These are phyloP conservation scores for Elaeagnus macrophylla DNA, from an alignment of 306 rosid species.

Conservation along the genomic window DNA sequence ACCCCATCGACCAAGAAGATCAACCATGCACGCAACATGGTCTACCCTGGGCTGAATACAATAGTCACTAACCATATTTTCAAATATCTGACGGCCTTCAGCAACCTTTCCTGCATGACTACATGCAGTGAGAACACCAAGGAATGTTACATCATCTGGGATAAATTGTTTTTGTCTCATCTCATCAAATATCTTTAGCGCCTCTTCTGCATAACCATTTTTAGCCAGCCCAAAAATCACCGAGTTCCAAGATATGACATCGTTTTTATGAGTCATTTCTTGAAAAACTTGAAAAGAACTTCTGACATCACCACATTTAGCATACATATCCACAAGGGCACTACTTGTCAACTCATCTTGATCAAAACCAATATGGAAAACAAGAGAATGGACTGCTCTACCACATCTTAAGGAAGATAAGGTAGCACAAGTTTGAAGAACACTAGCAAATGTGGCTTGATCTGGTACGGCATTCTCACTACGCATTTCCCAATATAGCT, in stretches of 20 bases:
- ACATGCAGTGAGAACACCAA: conserved; percentile 79
- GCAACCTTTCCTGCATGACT: conserved; percentile 70
- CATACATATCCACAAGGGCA: conserved; percentile 79
- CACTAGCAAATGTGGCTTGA: conserved; percentile 78
- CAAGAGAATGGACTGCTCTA: conserved; percentile 49
- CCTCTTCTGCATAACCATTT: conserved; percentile 59
- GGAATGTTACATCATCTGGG: conserved; percentile 76
- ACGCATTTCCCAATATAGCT: conserved; percentile 48
- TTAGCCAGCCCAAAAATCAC: conserved; percentile 81
- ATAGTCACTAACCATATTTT: conserved; percentile 37
- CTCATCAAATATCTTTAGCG: conserved; percentile 45
- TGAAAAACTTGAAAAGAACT: conserved; percentile 50
- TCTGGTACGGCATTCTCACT: conserved; percentile 47
- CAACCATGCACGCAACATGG: conserved; percentile 69
- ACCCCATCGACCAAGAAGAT: conserved; percentile 77
- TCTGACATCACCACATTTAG: conserved; percentile 66
- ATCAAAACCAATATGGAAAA: conserved; percentile 60
- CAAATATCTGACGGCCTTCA: conserved; percentile 53
- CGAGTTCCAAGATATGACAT: conserved; percentile 76
- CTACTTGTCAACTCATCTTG: conserved; percentile 60
- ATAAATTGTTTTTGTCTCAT: conserved; percentile 34
- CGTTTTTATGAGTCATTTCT: conserved; percentile 45
- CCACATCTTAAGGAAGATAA: conserved; percentile 53
- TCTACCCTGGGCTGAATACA: conserved; percentile 46
- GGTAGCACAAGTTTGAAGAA: conserved; percentile 59